Base-by-base conservation (phyloP, 306 rosid genomes). In the Pachyrhizus erosus region DNA sequence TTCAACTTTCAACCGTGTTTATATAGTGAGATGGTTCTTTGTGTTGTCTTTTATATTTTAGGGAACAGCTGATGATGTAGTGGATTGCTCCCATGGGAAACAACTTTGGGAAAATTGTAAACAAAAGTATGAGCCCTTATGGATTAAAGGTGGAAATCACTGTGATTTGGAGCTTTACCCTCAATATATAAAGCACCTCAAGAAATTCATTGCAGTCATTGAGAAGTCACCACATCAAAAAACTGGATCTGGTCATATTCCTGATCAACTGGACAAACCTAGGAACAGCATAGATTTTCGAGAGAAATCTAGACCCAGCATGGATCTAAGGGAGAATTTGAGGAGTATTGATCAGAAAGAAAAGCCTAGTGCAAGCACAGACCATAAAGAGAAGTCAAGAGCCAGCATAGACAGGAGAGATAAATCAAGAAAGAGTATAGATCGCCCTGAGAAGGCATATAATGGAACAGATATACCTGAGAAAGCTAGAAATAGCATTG, bases 221-320 rank as follows among this genome's bases (percentile, higher is more conserved):
- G 79, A 57, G 70, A 75, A 75, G 70, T 75, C 55, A 57, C 55
- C 52, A 39, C 55, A 57, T 75, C 70, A 39, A 13, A 75, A 39
- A 21, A 21, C 40, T 23, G 79, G 69, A 23, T 57, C 69, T 57
- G 79, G 54, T 21, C 51, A 31, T 57, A 40, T 75, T 75, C 55
- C 40, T 9, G 70, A 75, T 57, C 55, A 15, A 58, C 54, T 14
- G 39, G 79, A 75, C 37, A 75, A 75, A 15, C 70, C 79, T 5
- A 75, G 79, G 70, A 58, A 39, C 79, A 75, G 79, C 54, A 37
- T 45, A 52, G 79, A 75, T 64, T 75, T 75, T 15, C 46, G 79
- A 40, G 79, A 75, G 79, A 75, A 75, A 57, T 75, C 79, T 23
- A 75, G 79, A 57, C 79, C 79, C 24, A 75, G 79, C 79, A 75